A percentile compares a stretch with the other conserved stretches of the same genome.
Conservation (phyloP, 768 basidiomycete genomes). For the Inosperma sp. region DNA sequence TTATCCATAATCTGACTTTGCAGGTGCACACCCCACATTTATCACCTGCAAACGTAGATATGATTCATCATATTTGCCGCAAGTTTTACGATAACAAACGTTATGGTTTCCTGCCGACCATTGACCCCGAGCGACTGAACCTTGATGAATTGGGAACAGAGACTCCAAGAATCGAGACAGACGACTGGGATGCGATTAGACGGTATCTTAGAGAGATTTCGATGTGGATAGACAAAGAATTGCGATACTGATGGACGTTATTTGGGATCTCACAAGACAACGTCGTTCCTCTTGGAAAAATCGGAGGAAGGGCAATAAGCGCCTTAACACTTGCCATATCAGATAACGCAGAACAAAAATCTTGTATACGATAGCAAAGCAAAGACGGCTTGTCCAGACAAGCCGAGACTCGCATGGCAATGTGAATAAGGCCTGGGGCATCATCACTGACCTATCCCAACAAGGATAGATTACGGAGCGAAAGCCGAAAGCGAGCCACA, state of each 20-base stretch:
- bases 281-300: not conserved
- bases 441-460: too few relatives aligned
- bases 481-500: too few relatives aligned
- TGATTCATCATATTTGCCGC: conserved; percentile 10
- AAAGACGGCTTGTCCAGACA: too few relatives aligned
- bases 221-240: not conserved
- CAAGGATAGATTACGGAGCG: too few relatives aligned
- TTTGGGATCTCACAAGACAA: not conserved
- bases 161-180: not conserved
- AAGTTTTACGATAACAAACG: conserved; percentile 26
- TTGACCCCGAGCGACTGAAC: too few relatives aligned
- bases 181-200: not conserved
- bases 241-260: not conserved
- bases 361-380: not conserved
- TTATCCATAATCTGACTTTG: conserved; percentile 49
- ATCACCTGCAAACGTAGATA: conserved; percentile 9
- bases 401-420: too few relatives aligned
- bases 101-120: conserved; percentile 35
- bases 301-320: too few relatives aligned
- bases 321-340: not conserved
- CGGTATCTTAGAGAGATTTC: not conserved
- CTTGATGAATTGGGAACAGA: too few relatives aligned
- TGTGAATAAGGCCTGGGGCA: too few relatives aligned
- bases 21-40: conserved; percentile 19
- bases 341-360: not conserved